These are phyloP conservation scores for Thermoascus crustaceus DNA, from an alignment of 2,329 filamentous ascomycete species.

Conservation along the genomic window DNA sequence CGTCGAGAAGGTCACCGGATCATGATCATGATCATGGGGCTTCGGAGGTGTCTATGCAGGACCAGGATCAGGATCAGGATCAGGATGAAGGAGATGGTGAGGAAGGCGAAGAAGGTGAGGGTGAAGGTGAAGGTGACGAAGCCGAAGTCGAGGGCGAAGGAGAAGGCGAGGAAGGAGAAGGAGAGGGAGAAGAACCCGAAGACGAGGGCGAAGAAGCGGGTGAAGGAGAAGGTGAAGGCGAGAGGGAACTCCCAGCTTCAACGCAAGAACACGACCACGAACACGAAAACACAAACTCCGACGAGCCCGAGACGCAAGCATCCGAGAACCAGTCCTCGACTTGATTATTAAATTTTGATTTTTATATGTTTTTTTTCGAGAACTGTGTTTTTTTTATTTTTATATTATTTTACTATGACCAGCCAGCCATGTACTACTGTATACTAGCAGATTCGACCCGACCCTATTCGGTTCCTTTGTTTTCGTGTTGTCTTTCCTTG, in stretches of 20 bases:
- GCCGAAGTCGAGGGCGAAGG: conserved; percentile 3
- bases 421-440: no score
- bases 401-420: not conserved
- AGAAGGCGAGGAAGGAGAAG: conserved; percentile 7
- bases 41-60: conserved; percentile 15
- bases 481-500: no score
- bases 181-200: conserved; percentile 3
- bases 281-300: not conserved
- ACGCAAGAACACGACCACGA: not conserved
- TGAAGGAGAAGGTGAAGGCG: conserved; percentile 5
- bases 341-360: not conserved
- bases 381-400: not conserved
- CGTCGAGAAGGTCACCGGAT: conserved; percentile 15
- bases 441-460: no score
- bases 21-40: conserved; percentile 14
- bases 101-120: conserved; percentile 6
- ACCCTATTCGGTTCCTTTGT: no score
- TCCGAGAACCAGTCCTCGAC: no score
- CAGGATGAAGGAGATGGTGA: conserved; percentile 11
- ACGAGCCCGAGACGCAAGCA: conserved; percentile 1
- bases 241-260: not conserved
- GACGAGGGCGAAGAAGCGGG: conserved; percentile 4
- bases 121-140: conserved; percentile 10
- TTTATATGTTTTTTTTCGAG: not conserved
- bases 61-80: conserved; percentile 6